These are phyloP conservation scores for Diplodia intermedia DNA, from an alignment of 2,329 filamentous ascomycete genomes.

Conservation along the genomic window DNA sequence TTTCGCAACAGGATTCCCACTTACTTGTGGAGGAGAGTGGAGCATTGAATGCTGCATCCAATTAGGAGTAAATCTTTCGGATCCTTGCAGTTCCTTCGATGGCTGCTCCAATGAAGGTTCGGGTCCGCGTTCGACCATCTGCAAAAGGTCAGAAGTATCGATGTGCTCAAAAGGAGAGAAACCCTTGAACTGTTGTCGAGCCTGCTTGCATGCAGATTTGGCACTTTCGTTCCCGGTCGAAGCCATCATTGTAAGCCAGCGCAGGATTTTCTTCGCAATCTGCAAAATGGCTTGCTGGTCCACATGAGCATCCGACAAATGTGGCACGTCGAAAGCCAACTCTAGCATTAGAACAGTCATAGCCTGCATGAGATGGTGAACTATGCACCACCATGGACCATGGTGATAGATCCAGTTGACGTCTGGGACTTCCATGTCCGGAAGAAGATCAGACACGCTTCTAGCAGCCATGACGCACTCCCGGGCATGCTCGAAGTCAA, in stretches of 20 bases:
- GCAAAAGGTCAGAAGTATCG: conserved; percentile 10
- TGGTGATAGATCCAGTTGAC: conserved; percentile 40
- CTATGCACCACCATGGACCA: conserved; percentile 51
- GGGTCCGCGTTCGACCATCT: conserved; percentile 22
- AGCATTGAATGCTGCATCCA: background rate
- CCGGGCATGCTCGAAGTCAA: conserved; percentile 44
- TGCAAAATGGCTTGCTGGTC: conserved; percentile 36
- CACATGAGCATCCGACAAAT: conserved; percentile 39
- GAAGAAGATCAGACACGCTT: conserved; percentile 44
- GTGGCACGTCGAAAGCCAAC: conserved; percentile 41
- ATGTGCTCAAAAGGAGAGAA: conserved; percentile 20
- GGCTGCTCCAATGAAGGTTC: background rate
- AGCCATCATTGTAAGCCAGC: conserved; percentile 45
- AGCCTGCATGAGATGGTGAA: conserved; percentile 51
- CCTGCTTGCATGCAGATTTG: conserved; percentile 19
- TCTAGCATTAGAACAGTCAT: conserved; percentile 48
- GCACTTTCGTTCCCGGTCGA: conserved; percentile 32
- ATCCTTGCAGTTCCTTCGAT: background rate
- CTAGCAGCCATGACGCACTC: conserved; percentile 47
- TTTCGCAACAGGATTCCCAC: background rate
- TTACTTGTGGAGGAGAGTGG: background rate
- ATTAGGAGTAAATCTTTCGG: background rate
- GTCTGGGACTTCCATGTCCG: conserved; percentile 40
- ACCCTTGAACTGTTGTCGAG: conserved; percentile 8
- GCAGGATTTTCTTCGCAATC: conserved; percentile 43